phyloP scores from a whole-genome alignment of 805 yeast genomes.

The Wickerhamiella nectarea region DNA sequence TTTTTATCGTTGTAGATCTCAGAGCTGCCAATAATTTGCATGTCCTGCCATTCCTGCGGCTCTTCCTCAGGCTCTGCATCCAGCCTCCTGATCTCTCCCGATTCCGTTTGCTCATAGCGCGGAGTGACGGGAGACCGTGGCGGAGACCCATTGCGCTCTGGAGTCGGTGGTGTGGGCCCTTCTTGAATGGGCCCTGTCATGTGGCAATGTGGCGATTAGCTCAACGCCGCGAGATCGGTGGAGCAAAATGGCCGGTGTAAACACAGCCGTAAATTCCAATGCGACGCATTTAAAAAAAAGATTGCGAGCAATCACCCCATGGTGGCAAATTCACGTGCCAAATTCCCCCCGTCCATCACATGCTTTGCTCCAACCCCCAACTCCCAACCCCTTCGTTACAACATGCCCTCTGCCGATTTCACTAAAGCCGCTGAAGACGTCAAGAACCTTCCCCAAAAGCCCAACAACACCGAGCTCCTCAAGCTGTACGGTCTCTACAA shows the following conservation, averaged over 20 bases:
- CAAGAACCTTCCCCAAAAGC: conserved; percentile 58
- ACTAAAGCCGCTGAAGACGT: conserved; percentile 56
- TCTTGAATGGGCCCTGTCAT: not conserved
- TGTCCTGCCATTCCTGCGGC: conserved; percentile 65
- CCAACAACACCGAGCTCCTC: conserved; percentile 75
- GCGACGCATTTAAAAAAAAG: too few relatives aligned
- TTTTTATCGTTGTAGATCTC: conserved; percentile 72
- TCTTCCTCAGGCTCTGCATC: conserved; percentile 12
- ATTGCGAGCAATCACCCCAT: too few relatives aligned
- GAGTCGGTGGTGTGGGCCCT: not conserved
- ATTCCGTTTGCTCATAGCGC: conserved; percentile 14
- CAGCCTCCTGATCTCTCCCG: conserved; percentile 16
- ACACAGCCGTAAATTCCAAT: too few relatives aligned
- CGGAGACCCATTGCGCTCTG: not conserved
- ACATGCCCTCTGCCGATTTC: conserved; percentile 30
- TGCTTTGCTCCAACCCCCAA: too few relatives aligned
- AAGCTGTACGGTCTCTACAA: conserved; percentile 84
- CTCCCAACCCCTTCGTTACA: not conserved
- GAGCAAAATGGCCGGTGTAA: too few relatives aligned
- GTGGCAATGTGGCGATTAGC: not conserved
- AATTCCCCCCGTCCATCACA: too few relatives aligned
- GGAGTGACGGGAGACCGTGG: conserved; percentile 4
- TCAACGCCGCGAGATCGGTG: too few relatives aligned
- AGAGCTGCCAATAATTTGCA: conserved; percentile 66
- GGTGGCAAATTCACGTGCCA: too few relatives aligned